These are phyloP conservation scores for Hippophae rhamnoides DNA, from an alignment of 306 rosid genomes.

Conservation along the genomic window DNA sequence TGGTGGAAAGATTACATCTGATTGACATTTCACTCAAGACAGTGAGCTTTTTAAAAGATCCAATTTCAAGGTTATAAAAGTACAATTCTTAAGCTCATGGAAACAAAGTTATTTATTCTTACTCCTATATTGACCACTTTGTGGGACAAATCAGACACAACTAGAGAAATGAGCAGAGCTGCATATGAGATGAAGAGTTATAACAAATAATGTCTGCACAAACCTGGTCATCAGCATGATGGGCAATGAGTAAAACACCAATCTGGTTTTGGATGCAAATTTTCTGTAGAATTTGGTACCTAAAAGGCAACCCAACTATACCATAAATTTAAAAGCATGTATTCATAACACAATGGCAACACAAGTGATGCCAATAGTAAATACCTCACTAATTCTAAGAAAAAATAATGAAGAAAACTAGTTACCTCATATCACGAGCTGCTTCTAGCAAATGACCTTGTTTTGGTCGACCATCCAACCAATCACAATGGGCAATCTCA, in stretches of 20 bases:
- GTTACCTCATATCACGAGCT: constrained; percentile 85
- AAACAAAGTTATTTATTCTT: neutral
- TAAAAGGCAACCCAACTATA: constrained; percentile 22
- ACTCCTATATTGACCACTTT: constrained; percentile 10
- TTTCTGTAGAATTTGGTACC: constrained; percentile 67
- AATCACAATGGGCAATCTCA: constrained; percentile 61
- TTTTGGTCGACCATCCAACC: constrained; percentile 75
- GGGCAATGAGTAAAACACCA: constrained; percentile 69
- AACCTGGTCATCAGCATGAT: constrained; percentile 97
- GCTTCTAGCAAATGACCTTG: constrained; percentile 92
- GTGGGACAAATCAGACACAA: neutral
- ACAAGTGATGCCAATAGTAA: neutral
- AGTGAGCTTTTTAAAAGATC: constrained; percentile 12
- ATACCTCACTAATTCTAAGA: neutral
- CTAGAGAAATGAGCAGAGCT: neutral
- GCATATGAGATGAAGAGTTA: neutral
- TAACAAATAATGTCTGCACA: constrained; percentile 5
- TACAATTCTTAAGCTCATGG: neutral
- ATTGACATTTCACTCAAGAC: constrained; percentile 13
- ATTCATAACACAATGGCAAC: neutral
- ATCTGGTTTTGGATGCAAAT: constrained; percentile 57
- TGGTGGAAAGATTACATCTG: constrained; percentile 9
- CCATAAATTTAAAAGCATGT: constrained; percentile 2
- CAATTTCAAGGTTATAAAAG: neutral
- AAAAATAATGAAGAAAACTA: neutral